Conservation (phyloP, 306 rosid genomes). For the Senna siamea region DNA sequence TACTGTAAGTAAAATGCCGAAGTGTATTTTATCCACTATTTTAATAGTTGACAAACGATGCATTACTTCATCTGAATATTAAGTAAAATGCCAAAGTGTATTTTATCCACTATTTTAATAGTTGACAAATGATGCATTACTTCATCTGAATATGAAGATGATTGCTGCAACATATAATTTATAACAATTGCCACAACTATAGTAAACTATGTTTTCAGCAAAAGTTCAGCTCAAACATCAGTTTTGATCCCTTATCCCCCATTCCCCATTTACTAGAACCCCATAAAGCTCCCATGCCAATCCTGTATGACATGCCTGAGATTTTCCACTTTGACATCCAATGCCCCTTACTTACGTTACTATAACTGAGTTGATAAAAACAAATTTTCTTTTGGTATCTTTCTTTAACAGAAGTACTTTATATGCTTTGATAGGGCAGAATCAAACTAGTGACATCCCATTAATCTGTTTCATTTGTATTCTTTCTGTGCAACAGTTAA, state of each 20-base stretch:
- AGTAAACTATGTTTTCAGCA: not conserved
- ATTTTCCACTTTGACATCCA: not conserved
- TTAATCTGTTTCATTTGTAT: not conserved
- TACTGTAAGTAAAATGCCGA: conserved; percentile 6
- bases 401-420: conserved; percentile 8
- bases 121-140: not conserved
- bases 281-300: not conserved
- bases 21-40: not conserved
- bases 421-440: conserved; percentile 14
- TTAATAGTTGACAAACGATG: not conserved
- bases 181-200: not conserved
- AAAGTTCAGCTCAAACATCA: not conserved
- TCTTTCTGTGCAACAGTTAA: not conserved
- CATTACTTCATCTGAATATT: not conserved
- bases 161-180: not conserved
- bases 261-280: not conserved
- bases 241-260: not conserved
- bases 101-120: conserved; percentile 2
- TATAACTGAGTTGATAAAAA: not conserved
- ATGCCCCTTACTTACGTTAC: not conserved
- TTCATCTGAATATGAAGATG: not conserved
- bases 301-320: not conserved
- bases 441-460: not conserved
- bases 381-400: not conserved
- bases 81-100: not conserved